Base-by-base conservation (phyloP, 805 yeast genomes). In the Kurtzmaniella fragi region DNA sequence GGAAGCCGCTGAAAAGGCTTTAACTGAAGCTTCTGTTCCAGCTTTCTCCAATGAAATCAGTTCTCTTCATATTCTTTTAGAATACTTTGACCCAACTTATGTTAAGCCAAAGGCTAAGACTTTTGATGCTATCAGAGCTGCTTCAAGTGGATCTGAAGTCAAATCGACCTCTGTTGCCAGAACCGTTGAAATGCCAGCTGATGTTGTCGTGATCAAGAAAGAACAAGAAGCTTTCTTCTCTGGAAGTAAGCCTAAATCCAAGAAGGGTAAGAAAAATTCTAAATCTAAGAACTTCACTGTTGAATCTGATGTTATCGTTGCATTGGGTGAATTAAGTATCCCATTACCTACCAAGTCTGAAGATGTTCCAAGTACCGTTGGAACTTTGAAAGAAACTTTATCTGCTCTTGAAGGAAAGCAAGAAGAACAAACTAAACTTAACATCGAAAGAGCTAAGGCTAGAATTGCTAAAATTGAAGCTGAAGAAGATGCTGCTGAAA, bases 31-130 rank as follows among this genome's bases (percentile, higher is more conserved):
- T 34, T 78, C 84, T 20, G 65, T 66, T 50, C 96, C 98, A 23
- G 98, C 97, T 20, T 90, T 84, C 66, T 78, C 82, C 42, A 67
- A 67, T 33, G 95, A 93, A 66, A 82, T 91, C 53, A 73, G 73
- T 48, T 70, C 82, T 46, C 84, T 93, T 54, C 86, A 89, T 62
- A 68, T 75, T 40, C 72, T 89, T 57, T 72, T 90, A 58, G 56
- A 67, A 28, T 77, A 77, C 63, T 86, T 93, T 51, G 95, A 89
- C 57, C 93, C 95, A 49, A 57, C 82, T 34, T 80, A 77, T 63
- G 86, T 79, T 54, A 78, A 76, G 59, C 79, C 84, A 37, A 66
- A 62, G 39, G 57, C 59, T 38, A 57, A 58, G 41, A 42, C 54
- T 25, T 39, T 56, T 26, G 59, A 56, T 31, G 58, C 56, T 23